Conservation (phyloP, 2,329 filamentous ascomycete genomes). For the Daldinia sp. region DNA sequence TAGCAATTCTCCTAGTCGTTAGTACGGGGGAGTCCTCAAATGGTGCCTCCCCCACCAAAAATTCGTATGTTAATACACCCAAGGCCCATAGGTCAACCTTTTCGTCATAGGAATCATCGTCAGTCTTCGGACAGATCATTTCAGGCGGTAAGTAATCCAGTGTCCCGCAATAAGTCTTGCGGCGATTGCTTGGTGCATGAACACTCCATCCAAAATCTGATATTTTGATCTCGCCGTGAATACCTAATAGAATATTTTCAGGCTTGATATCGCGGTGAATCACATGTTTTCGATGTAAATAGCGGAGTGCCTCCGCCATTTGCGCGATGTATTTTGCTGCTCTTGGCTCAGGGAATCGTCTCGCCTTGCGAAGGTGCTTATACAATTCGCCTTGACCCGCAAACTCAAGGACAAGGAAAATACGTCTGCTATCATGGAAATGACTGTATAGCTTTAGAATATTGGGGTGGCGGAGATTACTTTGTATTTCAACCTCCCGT, state of each 20-base stretch:
- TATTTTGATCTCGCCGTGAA: not conserved
- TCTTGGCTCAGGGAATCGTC: not conserved
- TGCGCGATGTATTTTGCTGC: not conserved
- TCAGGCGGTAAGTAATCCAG: not conserved
- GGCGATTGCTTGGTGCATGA: not conserved
- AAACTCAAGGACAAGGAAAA: not conserved
- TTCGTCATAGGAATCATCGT: conserved; percentile 62
- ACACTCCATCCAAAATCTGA: not conserved
- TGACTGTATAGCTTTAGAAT: not conserved
- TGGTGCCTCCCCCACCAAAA: conserved; percentile 91
- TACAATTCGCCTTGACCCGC: not conserved
- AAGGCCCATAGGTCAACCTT: conserved; percentile 97
- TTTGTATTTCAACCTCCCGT: not conserved
- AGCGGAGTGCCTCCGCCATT: not conserved
- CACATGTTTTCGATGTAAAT: not conserved
- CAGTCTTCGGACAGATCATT: not conserved
- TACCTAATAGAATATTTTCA: not conserved
- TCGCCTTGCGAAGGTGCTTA: not conserved
- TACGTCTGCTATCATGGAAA: not conserved
- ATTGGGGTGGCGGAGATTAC: not conserved
- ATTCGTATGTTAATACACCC: conserved; percentile 94
- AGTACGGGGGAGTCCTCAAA: conserved; percentile 95
- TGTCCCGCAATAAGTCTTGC: not conserved
- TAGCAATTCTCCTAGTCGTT: conserved; percentile 88
- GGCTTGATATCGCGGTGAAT: not conserved